Conservation (phyloP, 495 filamentous ascomycete genomes). For the Amniculicola lignicola region DNA sequence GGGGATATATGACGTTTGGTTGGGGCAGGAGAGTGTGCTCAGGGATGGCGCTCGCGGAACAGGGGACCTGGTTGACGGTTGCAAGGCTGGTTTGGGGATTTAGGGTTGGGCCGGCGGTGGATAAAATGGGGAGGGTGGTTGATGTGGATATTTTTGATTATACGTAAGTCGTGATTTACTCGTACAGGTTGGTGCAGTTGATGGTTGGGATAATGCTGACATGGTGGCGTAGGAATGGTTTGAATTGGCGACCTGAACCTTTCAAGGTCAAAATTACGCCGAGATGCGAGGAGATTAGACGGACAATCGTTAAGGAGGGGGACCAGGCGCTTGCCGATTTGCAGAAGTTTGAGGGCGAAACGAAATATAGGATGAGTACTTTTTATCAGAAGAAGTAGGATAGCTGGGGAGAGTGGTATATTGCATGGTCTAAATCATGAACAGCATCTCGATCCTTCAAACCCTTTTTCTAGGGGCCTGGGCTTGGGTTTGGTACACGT, state of each 20-base stretch:
- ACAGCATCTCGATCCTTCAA: no score
- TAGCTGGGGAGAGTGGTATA: no score
- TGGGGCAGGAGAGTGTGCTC: constrained; percentile 45
- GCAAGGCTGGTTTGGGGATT: constrained; percentile 41
- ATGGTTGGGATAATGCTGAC: not conserved
- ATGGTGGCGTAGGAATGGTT: constrained; percentile 37
- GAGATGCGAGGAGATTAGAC: constrained; percentile 48
- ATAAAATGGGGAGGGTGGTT: constrained; percentile 49
- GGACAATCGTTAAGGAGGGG: constrained; percentile 55
- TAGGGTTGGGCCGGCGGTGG: constrained; percentile 47
- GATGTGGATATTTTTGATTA: constrained; percentile 48
- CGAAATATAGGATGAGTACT: constrained; percentile 51
- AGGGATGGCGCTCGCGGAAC: constrained; percentile 47
- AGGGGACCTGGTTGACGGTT: constrained; percentile 43
- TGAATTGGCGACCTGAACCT: constrained; percentile 43
- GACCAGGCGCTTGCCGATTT: constrained; percentile 52
- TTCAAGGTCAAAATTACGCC: constrained; percentile 44
- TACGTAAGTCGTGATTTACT: constrained; percentile 47
- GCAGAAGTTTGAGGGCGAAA: constrained; percentile 57
- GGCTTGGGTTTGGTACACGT: no score
- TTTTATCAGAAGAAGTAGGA: constrained; percentile 21
- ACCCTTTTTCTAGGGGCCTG: no score
- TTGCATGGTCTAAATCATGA: no score
- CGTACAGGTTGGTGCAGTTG: not conserved
- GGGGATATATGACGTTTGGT: constrained; percentile 63